Conservation (phyloP, 257 asterid genomes). For the Nicotiana tomentosiformis region DNA sequence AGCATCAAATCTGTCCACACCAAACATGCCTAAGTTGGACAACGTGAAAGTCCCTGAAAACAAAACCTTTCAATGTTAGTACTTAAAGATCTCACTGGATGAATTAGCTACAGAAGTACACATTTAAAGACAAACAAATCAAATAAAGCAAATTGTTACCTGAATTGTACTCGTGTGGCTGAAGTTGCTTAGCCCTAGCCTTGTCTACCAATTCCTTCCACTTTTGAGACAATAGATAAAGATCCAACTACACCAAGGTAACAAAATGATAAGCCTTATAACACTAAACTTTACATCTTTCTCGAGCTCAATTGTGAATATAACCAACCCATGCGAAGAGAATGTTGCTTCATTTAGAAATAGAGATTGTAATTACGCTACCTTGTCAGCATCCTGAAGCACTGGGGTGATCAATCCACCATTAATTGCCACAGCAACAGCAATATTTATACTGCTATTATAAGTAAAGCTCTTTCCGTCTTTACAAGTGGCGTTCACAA, state of each 20-base stretch:
- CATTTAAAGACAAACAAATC: neutral
- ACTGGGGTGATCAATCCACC: constrained; percentile 10
- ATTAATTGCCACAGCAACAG: constrained; percentile 79
- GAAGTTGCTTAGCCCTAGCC: constrained; percentile 84
- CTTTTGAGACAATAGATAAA: constrained; percentile 65
- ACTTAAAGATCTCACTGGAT: neutral
- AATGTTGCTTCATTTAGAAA: neutral
- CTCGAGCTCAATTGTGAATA: neutral
- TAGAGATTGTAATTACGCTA: neutral
- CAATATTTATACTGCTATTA: constrained; percentile 63
- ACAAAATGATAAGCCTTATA: constrained; percentile 8
- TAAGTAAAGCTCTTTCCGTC: constrained; percentile 82
- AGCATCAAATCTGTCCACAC: constrained; percentile 94
- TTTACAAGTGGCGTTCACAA: constrained; percentile 73
- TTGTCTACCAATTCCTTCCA: constrained; percentile 89
- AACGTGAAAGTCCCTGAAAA: constrained; percentile 70
- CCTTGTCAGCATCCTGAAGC: constrained; percentile 9
- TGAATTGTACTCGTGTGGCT: constrained; percentile 76
- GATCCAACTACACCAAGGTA: constrained; percentile 59
- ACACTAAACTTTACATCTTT: neutral
- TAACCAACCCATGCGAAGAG: neutral
- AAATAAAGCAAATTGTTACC: constrained; percentile 27
- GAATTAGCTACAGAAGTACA: neutral
- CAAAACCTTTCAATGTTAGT: neutral
- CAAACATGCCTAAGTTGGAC: constrained; percentile 92